These are phyloP conservation scores for Aspergillus latus DNA, from an alignment of 2,329 filamentous ascomycete species.

Conservation along the genomic window DNA sequence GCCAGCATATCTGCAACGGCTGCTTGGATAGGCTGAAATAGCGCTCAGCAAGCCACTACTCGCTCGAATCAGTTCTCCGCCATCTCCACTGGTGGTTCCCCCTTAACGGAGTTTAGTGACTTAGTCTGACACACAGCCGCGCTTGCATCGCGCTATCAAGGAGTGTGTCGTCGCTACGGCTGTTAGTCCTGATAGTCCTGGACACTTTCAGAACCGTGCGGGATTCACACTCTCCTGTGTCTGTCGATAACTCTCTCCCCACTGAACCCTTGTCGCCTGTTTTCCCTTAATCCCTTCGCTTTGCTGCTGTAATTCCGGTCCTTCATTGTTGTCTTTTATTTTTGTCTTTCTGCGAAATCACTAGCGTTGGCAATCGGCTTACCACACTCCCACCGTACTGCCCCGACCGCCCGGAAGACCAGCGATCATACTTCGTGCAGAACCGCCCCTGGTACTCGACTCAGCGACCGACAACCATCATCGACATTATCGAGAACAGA, in stretches of 20 bases:
- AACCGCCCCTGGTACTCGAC: not conserved
- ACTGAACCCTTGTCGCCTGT: not conserved
- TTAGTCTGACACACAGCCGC: slow-evolving; percentile 31
- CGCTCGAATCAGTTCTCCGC: slow-evolving; percentile 19
- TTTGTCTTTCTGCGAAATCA: slow-evolving; percentile 9
- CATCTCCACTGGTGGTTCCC: slow-evolving; percentile 26
- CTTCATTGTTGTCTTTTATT: slow-evolving; percentile 3
- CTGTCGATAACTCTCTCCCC: slow-evolving; percentile 8
- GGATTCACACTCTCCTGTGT: slow-evolving; percentile 17
- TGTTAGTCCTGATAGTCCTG: slow-evolving; percentile 15
- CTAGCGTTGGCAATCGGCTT: slow-evolving; percentile 14
- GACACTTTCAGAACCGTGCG: slow-evolving; percentile 24
- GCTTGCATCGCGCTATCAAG: slow-evolving; percentile 30
- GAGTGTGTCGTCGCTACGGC: slow-evolving; percentile 26
- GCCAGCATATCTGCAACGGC: not conserved
- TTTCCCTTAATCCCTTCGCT: slow-evolving; percentile 2
- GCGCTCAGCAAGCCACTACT: slow-evolving; percentile 16
- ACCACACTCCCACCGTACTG: slow-evolving; percentile 10
- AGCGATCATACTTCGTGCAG: slow-evolving; percentile 1
- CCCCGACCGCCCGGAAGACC: slow-evolving; percentile 19
- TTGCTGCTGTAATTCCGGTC: slow-evolving; percentile 3
- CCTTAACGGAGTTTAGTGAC: slow-evolving; percentile 15
- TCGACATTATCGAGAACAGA: not conserved
- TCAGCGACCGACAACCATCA: not conserved
- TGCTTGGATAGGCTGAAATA: slow-evolving; percentile 4